A percentile compares a stretch with the other conserved stretches of the same genome.
phyloP scores from a whole-genome alignment of 1,139 yeast genomes.

The Kurtzmaniella quercitrusa region DNA sequence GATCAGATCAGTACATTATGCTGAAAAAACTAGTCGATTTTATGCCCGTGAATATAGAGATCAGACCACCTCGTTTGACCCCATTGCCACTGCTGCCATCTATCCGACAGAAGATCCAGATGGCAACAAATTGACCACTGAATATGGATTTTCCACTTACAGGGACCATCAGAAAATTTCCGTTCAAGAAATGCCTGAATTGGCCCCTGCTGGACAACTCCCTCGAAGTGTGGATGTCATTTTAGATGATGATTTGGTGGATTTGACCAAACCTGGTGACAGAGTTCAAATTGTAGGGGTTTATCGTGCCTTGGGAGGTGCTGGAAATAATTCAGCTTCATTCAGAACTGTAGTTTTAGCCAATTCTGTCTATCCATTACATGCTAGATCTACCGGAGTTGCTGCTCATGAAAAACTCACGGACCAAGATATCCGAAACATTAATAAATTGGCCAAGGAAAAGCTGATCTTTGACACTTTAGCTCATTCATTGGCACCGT shows the following conservation, averaged over 20 bases:
- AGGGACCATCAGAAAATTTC: slow-evolving; percentile 92
- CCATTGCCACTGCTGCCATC: slow-evolving; percentile 77
- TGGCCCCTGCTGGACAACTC: slow-evolving; percentile 96
- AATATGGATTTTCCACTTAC: slow-evolving; percentile 89
- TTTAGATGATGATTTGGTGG: slow-evolving; percentile 92
- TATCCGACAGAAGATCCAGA: slow-evolving; percentile 93
- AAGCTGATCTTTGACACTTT: slow-evolving; percentile 72
- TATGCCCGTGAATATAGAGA: slow-evolving; percentile 92
- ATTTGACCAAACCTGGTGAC: slow-evolving; percentile 91
- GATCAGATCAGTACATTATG: slow-evolving; percentile 88
- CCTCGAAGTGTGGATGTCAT: slow-evolving; percentile 91
- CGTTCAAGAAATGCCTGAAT: slow-evolving; percentile 97
- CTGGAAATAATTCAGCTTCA: slow-evolving; percentile 58
- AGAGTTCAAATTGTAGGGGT: slow-evolving; percentile 94
- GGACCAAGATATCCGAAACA: slow-evolving; percentile 81
- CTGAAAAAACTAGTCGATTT: slow-evolving; percentile 77
- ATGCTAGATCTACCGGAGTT: slow-evolving; percentile 84
- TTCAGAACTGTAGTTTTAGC: slow-evolving; percentile 82
- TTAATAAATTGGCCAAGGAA: slow-evolving; percentile 70
- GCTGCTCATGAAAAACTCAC: slow-evolving; percentile 72
- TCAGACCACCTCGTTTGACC: slow-evolving; percentile 87
- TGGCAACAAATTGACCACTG: slow-evolving; percentile 83
- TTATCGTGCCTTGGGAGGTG: slow-evolving; percentile 87
- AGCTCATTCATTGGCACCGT: slow-evolving; percentile 88
- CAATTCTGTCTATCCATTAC: slow-evolving; percentile 83